Base-by-base conservation (phyloP, 495 filamentous ascomycete species). In the Penicillium paradoxum region DNA sequence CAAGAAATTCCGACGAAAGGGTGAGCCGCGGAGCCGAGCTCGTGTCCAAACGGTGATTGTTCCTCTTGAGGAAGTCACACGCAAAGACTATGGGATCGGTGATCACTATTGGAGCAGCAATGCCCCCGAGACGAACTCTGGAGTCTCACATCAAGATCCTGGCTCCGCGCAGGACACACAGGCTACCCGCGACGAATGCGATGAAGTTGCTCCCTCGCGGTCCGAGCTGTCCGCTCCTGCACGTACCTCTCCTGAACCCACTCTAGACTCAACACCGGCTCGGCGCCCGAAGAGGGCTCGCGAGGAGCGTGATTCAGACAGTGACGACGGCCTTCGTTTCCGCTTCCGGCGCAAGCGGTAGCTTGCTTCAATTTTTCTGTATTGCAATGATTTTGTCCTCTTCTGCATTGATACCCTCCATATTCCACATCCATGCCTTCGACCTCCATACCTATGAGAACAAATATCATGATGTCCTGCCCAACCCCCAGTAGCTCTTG, bases 21-120 rank as follows among this genome's bases (percentile, higher is more conserved):
- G 78, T 3, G 76, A 75, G 1, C 70, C 76, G 6, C 58, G 53
- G 51, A 62, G 59, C 63, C 79, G 61, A 41, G 73, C 56, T 56
- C 79, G 54, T 55, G 76, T 78, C 5, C 74, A 79, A 50, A 76
- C 74, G 19, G 82, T 92, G 22, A 89, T 95, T 39, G 84, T 97
- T 25, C 74, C 78, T 0, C 71, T 97, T 14, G 88, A 93, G 53
- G 90, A 92, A 60, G 86, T 88, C 2, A 85, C 82, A 54, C 79
- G 81, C 44, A 90, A 88, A 57, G 83, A 85, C 48, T 91, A 87
- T 60, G 90, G 90, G 1, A 84, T 95, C 45, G 91, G 91, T 0
- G 87, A 95, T 34, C 83, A 87, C 34, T 89, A 91, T 68, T 95
- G 88, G 87, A 49, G 79, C 24, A 67, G 61, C 43, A 74, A 71